Base-by-base conservation (phyloP, 2,329 filamentous ascomycete genomes). In the Pyrenochaeta sp. region DNA sequence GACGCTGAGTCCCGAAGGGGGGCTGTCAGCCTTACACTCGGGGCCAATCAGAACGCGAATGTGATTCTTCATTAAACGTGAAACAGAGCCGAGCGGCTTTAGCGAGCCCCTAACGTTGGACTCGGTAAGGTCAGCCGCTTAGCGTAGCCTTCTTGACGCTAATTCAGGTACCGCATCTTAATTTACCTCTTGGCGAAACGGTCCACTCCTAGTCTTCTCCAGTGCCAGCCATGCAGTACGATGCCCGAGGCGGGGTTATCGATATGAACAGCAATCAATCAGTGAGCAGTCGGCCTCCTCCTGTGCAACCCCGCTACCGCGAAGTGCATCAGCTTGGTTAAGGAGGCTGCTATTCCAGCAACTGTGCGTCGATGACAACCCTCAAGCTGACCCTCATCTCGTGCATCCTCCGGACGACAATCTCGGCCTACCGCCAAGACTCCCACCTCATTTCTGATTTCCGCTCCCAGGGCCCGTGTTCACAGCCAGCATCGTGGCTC, bases 101-200 rank as follows among this genome's bases (percentile, higher is more conserved):
- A 59, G 58, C 53, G 49, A 55, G 27, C n/a, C 45, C 21, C 58
- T 57, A 57, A 40, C 30, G 20, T 22, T 28, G 30, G 9, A 35
- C 48, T 31, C 35, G 53, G 39, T 41, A 58, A 52, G 53, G 43
- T 49, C 36, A 52, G 41, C 44, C 58, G 63, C 58, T 58, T 56
- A 51, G 58, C 58, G 63, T 63, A n/a, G 62, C 54, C 40, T 41
- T 47, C 32, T 58, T 51, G 34, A 35, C 44, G 53, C 61, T 61
- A 60, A 56, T 38, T 50, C 53, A 67, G 60, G 57, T 57, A 61
- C 63, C 32, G 49, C 41, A 44, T 60, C 59, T 67, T 61, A 57
- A 67, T 65, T 55, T 51, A 56, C 50, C 43, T 31, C 32, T 35
- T 40, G 24, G 28, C 31, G 35, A 36, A 35, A 22, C 27, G 44